Evolutionary conservation across 352 stramenopile species (phyloP).

Genomic region (Phytophthora cactorum): DNA sequence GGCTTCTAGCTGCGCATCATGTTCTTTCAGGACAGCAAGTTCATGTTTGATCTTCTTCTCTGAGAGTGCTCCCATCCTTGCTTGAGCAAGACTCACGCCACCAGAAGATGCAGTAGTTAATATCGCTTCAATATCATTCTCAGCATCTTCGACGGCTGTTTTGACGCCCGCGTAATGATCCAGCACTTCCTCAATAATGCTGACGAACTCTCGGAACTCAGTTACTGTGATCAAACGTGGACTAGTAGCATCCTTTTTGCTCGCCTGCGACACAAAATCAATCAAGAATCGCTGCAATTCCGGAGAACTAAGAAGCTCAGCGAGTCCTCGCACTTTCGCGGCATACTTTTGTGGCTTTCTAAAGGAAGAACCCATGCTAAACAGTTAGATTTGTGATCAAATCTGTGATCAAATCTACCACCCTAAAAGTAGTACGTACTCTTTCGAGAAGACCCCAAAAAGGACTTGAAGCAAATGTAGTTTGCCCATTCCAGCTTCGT

Average conservation of each 20-base stretch:
- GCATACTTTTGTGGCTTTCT: conserved; percentile 47
- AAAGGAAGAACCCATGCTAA: background rate
- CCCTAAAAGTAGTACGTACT: conserved; percentile 39
- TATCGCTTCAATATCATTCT: conserved; percentile 60
- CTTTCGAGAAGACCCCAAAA: conserved; percentile 59
- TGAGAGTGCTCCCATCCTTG: conserved; percentile 56
- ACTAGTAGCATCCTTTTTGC: conserved; percentile 16
- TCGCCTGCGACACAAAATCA: conserved; percentile 49
- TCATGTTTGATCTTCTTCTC: conserved; percentile 67
- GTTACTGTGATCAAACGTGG: conserved; percentile 29
- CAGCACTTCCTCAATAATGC: conserved; percentile 63
- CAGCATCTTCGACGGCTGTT: conserved; percentile 54
- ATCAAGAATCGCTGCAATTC: conserved; percentile 70
- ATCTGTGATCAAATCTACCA: background rate
- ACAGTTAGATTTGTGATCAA: background rate
- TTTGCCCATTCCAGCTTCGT: conserved; percentile 43
- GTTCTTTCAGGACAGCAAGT: conserved; percentile 48
- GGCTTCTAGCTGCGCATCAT: conserved; percentile 39
- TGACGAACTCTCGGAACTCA: conserved; percentile 63
- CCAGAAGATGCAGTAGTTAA: conserved; percentile 31
- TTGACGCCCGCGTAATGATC: conserved; percentile 55
- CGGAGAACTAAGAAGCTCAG: conserved; percentile 42
- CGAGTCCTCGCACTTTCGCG: conserved; percentile 49
- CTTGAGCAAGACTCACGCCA: conserved; percentile 41
- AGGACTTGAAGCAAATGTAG: conserved; percentile 66